Evolutionary conservation across 345 rosid genomes (phyloP).

Genomic region (Ceriops zippeliana): DNA sequence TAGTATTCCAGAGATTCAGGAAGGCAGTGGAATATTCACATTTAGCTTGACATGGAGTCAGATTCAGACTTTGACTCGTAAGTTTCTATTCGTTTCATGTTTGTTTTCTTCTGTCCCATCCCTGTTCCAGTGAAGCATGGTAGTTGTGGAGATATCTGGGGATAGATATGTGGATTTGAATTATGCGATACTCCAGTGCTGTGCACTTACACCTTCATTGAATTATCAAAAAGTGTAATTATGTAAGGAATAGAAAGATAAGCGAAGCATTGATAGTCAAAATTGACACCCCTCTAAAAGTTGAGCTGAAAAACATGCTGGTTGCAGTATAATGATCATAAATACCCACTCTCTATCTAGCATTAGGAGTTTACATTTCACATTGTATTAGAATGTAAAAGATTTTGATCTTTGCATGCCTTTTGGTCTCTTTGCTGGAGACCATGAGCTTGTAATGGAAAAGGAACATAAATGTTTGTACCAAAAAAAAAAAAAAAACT

Average conservation of each 20-base stretch:
- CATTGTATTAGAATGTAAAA: background rate
- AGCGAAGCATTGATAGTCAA: too few relatives aligned
- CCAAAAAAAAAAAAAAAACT: too few relatives aligned
- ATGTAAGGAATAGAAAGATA: too few relatives aligned
- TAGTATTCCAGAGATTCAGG: slow-evolving; percentile 40
- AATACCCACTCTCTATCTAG: too few relatives aligned
- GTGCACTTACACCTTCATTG: too few relatives aligned
- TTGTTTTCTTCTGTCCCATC: background rate
- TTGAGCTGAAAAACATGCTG: too few relatives aligned
- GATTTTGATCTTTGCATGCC: background rate
- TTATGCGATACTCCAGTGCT: too few relatives aligned
- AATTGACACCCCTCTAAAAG: too few relatives aligned
- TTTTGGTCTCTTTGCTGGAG: background rate
- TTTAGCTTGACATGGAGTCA: slow-evolving; percentile 67
- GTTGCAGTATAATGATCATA: too few relatives aligned
- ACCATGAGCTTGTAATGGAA: background rate
- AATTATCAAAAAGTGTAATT: too few relatives aligned
- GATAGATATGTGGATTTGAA: too few relatives aligned
- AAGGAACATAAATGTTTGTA: background rate
- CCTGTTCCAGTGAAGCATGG: too few relatives aligned
- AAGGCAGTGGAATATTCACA: slow-evolving; percentile 45
- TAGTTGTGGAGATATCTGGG: background rate
- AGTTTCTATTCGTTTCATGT: slow-evolving; percentile 24
- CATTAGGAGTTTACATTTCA: background rate
- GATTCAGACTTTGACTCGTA: slow-evolving; percentile 58